Base-by-base conservation (phyloP, 768 basidiomycete species). In the Leccinellum rugosiceps region DNA sequence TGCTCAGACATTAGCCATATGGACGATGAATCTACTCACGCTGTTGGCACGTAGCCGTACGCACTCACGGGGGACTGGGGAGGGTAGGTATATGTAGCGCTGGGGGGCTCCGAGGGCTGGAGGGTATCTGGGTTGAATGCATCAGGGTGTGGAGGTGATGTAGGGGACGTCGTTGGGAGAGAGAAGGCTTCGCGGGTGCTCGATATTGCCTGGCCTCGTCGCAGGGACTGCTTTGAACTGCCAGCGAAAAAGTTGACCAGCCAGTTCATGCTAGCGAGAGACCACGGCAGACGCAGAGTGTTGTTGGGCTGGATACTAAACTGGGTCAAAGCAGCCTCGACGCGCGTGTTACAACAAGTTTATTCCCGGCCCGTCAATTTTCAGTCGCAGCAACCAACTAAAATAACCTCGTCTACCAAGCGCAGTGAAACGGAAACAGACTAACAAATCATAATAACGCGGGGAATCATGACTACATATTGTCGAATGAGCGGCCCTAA, bases 161-260 rank as follows among this genome's bases (percentile, higher is more conserved):
- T 75, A 15, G 88, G 88, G 25, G 89, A 88, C 25, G 85, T 83
- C 3, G 84, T 84, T 46, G 91, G 90, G 32, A 96, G 78, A 50
- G 90, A 88, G 74, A 95, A 95, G 60, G 94, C 92, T 70, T 94
- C 92, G 68, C 88, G 84, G 6, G 93, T 94, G 15, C 84, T 84
- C 31, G 83, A 83, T 62, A 94, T 82, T 28, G 88, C 83, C 71
- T 87, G 85, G 54, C 82, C 80, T 68, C 80, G 80, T 57, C 84
- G 75, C 32, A 78, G 66, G 59, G 77, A 79, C 66, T 81, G 78
- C 25, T 77, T 68, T 50, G 71, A 72, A 60, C 81, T 78, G 52
- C 78, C 68, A 21, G 81, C 77, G 73, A 91, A 90, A 55, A 89
- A 76, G 62, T 83, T 83, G 28, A 80, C 74, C 50, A 91, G 75